phyloP scores from a whole-genome alignment of 352 stramenopile species.

The Phytophthora lateralis region DNA sequence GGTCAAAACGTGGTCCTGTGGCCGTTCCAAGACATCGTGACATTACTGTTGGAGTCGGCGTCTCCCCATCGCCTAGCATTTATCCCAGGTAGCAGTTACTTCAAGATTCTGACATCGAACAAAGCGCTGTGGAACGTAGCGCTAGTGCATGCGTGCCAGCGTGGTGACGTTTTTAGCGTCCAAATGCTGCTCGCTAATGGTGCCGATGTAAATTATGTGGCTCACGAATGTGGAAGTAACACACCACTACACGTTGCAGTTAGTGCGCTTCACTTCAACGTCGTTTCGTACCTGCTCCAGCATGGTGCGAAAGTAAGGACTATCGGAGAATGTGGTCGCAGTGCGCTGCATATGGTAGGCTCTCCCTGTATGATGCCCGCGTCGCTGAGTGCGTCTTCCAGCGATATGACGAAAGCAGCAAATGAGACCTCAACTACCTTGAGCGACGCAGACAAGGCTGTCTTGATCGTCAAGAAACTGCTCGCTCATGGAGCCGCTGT shows the following conservation, averaged over 20 bases:
- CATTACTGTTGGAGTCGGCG: constrained; percentile 64
- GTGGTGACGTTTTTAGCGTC: constrained; percentile 81
- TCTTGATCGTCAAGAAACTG: constrained; percentile 87
- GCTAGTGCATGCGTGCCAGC: constrained; percentile 87
- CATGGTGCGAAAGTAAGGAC: constrained; percentile 83
- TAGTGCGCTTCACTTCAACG: constrained; percentile 82
- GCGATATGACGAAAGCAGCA: constrained; percentile 29
- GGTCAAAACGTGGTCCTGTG: constrained; percentile 88
- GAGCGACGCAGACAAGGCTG: constrained; percentile 59
- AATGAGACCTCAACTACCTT: constrained; percentile 36
- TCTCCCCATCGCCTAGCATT: constrained; percentile 83
- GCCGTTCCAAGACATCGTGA: constrained; percentile 77
- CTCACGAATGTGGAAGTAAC: constrained; percentile 79
- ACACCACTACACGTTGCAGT: constrained; percentile 82
- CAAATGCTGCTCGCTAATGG: constrained; percentile 90
- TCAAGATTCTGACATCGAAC: constrained; percentile 87
- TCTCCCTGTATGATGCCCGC: constrained; percentile 66
- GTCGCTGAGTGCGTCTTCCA: constrained; percentile 35
- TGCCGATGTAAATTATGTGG: constrained; percentile 89
- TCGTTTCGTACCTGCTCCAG: constrained; percentile 88
- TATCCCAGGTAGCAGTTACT: constrained; percentile 85
- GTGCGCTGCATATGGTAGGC: constrained; percentile 81
- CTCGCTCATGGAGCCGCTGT: constrained; percentile 68
- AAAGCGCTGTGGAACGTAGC: constrained; percentile 91
- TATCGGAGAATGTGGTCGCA: constrained; percentile 72